These are phyloP conservation scores for Cyclocybe cylindracea DNA, from an alignment of 768 basidiomycete species.

Conservation along the genomic window DNA sequence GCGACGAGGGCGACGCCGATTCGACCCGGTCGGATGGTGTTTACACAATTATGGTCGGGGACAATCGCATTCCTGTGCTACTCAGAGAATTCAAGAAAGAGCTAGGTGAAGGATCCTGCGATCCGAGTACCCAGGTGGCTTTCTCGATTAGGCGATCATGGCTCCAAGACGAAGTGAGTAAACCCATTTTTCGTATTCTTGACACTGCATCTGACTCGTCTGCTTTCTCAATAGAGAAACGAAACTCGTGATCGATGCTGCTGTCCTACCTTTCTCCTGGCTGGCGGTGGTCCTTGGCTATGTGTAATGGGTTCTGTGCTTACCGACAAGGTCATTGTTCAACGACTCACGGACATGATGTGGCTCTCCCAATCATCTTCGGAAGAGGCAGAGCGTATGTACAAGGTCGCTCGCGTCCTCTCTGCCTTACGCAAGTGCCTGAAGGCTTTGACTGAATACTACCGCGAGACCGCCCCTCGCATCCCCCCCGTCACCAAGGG, in stretches of 20 bases:
- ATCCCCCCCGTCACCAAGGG: slow-evolving; percentile 2
- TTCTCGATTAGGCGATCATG: slow-evolving; percentile 21
- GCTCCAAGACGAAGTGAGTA: slow-evolving; percentile 7
- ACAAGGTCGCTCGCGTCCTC: slow-evolving; percentile 9
- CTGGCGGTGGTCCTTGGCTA: slow-evolving; percentile 18
- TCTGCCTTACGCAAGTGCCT: slow-evolving; percentile 14
- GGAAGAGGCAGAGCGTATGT: slow-evolving; percentile 16
- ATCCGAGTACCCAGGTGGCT: slow-evolving; percentile 29
- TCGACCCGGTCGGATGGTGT: neutral
- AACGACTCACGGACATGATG: slow-evolving; percentile 20
- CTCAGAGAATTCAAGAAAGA: slow-evolving; percentile 25
- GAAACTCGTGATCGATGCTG: slow-evolving; percentile 18
- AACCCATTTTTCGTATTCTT: neutral
- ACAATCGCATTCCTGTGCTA: neutral
- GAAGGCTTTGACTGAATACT: slow-evolving; percentile 10
- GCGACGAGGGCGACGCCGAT: slow-evolving; percentile 3
- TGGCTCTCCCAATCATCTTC: slow-evolving; percentile 19
- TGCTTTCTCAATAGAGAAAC: neutral
- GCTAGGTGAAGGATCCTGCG: slow-evolving; percentile 27
- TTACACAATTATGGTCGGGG: neutral
- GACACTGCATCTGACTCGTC: slow-evolving; percentile 1
- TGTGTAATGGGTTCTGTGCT: slow-evolving; percentile 17
- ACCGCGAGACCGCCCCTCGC: neutral
- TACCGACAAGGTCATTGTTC: slow-evolving; percentile 20
- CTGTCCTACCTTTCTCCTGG: slow-evolving; percentile 19